Evolutionary conservation across 2,329 filamentous ascomycete species (phyloP).

Genomic region (Fusarium solani-melongenae): DNA sequence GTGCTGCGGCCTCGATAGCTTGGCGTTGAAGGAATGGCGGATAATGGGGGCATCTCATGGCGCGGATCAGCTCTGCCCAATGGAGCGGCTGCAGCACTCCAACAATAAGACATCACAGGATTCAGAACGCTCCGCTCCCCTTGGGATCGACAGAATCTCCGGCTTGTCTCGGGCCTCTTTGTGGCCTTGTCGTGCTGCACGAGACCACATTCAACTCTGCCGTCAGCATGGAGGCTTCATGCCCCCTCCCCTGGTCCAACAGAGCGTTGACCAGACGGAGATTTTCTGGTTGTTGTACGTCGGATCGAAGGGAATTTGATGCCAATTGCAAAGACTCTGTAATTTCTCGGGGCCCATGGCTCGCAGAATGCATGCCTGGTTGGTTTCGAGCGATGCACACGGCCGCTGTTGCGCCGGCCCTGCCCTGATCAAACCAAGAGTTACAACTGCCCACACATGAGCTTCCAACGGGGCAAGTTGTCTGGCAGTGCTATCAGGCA

Average conservation of each 20-base stretch:
- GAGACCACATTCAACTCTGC: conserved; percentile 29
- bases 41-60: conserved; percentile 22
- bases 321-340: background rate
- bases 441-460: background rate
- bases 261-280: conserved; percentile 28
- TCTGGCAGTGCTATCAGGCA: conserved; percentile 17
- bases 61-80: conserved; percentile 16
- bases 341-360: conserved; percentile 1
- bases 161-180: conserved; percentile 24
- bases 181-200: conserved; percentile 26
- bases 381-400: background rate
- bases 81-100: conserved; percentile 8
- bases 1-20: conserved; percentile 25
- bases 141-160: conserved; percentile 26
- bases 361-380: conserved; percentile 9
- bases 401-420: background rate
- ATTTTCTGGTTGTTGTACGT: conserved; percentile 21
- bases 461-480: conserved; percentile 3
- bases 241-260: conserved; percentile 5
- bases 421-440: background rate
- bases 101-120: conserved; percentile 18
- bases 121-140: conserved; percentile 24
- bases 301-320: conserved; percentile 4
- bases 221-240: conserved; percentile 1
- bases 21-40: conserved; percentile 18